Conservation (phyloP, 192 early-diverging fungal species). For the Rhizophagus clarus region DNA sequence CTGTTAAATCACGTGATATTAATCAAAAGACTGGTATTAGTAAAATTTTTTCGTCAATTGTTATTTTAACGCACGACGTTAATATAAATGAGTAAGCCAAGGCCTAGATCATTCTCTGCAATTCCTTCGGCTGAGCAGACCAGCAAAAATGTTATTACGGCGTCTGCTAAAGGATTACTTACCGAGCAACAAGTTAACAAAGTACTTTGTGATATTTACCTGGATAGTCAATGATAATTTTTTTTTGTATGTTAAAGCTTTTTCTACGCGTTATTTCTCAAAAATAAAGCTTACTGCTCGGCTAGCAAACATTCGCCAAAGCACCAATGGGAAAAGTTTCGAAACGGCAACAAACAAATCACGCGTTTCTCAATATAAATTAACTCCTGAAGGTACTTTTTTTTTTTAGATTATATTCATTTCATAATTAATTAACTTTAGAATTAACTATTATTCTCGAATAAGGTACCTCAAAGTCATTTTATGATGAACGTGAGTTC, state of each 20-base stretch:
- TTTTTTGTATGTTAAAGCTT: neutral
- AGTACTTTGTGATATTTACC: neutral
- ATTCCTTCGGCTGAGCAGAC: neutral
- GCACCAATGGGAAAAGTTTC: neutral
- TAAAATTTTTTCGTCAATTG: too few relatives aligned
- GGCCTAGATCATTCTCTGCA: constrained; percentile 9
- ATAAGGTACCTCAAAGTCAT: neutral
- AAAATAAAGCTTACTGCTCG: neutral
- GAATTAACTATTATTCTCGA: neutral
- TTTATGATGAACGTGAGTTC: neutral
- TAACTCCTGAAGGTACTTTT: neutral
- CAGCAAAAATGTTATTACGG: neutral
- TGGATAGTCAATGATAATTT: neutral
- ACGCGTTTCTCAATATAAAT: neutral
- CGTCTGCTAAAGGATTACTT: neutral
- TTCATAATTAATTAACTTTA: neutral
- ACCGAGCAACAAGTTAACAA: neutral
- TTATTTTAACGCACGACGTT: neutral
- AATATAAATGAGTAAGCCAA: constrained; percentile 7
- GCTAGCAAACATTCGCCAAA: neutral
- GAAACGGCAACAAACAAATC: neutral
- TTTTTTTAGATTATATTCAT: neutral
- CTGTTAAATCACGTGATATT: too few relatives aligned
- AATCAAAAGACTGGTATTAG: too few relatives aligned
- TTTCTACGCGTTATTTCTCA: neutral